phyloP scores from a whole-genome alignment of 1,284 basidiomycete genomes.

The Cryptococcus hybrid region DNA sequence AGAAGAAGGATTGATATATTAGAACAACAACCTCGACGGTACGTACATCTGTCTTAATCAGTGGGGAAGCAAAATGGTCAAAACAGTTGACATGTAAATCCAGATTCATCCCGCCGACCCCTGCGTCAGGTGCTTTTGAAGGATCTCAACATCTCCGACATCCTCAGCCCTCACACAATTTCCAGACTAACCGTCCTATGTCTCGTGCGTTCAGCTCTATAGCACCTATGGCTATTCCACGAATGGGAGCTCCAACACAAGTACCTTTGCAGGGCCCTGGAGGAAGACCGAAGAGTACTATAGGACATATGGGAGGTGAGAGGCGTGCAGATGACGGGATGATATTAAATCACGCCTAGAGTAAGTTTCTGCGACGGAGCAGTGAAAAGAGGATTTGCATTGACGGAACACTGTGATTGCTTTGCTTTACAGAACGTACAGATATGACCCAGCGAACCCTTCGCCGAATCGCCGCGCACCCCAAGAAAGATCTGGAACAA shows the following conservation, averaged over 20 bases:
- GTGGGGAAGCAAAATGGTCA: not conserved
- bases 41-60: not conserved
- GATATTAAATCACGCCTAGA: not conserved
- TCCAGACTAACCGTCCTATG: not conserved
- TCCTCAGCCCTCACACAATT: not conserved
- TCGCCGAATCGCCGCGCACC: not conserved
- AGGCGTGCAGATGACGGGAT: not conserved
- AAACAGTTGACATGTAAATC: not conserved
- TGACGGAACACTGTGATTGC: not conserved
- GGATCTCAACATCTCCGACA: not conserved
- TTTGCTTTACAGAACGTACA: not conserved
- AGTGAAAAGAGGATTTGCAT: not conserved
- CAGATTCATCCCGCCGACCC: not conserved
- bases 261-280: not conserved
- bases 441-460: not conserved
- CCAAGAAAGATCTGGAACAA: not conserved
- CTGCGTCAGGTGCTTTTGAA: not conserved
- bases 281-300: not conserved
- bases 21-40: constrained; percentile 2
- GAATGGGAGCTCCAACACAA: too few relatives aligned
- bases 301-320: not conserved
- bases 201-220: not conserved
- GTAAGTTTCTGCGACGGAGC: not conserved
- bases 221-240: not conserved
- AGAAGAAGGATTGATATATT: not conserved